These are phyloP conservation scores for Effrenium voratum DNA, from an alignment of 73 alveolate genomes.

Conservation along the genomic window DNA sequence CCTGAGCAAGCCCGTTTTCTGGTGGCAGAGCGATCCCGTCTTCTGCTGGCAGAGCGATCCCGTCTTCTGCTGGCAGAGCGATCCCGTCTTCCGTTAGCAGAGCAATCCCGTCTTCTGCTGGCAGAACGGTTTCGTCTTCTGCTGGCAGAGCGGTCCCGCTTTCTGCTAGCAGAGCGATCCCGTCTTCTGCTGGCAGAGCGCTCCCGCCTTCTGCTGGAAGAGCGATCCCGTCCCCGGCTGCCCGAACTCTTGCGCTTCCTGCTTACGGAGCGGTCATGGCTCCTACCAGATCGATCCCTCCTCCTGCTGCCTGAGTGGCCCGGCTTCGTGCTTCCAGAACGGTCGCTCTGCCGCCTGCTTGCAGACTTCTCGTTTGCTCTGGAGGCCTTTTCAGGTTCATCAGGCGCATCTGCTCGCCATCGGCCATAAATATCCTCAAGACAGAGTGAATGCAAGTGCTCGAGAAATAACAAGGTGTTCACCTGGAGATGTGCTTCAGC, in stretches of 20 bases:
- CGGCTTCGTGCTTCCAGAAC: background rate
- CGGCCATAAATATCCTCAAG: constrained; percentile 61
- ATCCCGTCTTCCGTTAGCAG: background rate
- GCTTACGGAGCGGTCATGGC: constrained; percentile 15
- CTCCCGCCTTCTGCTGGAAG: background rate
- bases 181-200: background rate
- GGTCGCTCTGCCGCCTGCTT: too few relatives aligned
- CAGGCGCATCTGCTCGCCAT: constrained; percentile 34
- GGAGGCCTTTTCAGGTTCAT: too few relatives aligned
- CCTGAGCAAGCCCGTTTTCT: background rate
- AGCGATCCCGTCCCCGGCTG: constrained; percentile 2
- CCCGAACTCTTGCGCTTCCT: background rate
- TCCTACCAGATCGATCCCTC: background rate
- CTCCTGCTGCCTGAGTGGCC: background rate
- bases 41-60: background rate
- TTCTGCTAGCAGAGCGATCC: too few relatives aligned
- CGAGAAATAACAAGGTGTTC: background rate
- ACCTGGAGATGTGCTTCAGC: background rate
- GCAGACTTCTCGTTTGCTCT: too few relatives aligned
- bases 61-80: constrained; percentile 10
- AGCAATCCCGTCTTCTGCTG: background rate
- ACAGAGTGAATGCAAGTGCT: background rate
- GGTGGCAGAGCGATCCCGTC: too few relatives aligned
- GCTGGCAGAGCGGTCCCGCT: too few relatives aligned
- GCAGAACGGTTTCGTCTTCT: background rate